phyloP scores from a whole-genome alignment of 169 alveolate genomes.

The Amoebophrya sp. region DNA sequence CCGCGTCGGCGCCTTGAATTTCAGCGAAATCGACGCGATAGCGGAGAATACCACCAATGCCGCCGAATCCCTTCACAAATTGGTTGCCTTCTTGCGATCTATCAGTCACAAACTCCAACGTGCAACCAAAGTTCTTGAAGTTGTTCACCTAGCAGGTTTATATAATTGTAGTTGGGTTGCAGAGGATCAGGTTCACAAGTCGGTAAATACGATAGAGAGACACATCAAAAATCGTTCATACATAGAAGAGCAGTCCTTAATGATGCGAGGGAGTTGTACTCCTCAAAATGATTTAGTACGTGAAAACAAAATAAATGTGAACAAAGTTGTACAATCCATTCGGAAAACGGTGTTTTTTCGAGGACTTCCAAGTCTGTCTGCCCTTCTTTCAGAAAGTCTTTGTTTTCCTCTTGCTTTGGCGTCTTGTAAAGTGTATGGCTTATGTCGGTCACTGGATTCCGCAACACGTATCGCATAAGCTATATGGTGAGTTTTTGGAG shows the following conservation, averaged over 20 bases:
- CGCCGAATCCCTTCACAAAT: slow-evolving; percentile 97
- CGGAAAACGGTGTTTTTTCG: slow-evolving; percentile 83
- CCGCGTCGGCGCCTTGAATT: slow-evolving; percentile 37
- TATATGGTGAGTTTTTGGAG: not conserved
- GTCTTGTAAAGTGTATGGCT: not conserved
- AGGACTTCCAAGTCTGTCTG: slow-evolving; percentile 80
- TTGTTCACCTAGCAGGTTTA: slow-evolving; percentile 74
- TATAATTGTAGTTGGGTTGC: no score
- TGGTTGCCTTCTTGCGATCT: slow-evolving; percentile 94
- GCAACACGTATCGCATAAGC: not conserved
- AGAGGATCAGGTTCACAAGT: no score
- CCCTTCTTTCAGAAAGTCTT: slow-evolving; percentile 20
- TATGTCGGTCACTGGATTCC: not conserved
- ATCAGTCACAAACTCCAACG: slow-evolving; percentile 89
- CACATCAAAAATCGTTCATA: no score
- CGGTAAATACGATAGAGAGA: no score
- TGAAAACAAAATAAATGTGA: no score
- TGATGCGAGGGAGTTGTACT: no score
- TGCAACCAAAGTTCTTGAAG: slow-evolving; percentile 83
- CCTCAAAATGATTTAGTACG: no score
- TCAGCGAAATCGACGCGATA: slow-evolving; percentile 57
- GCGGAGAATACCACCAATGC: slow-evolving; percentile 97
- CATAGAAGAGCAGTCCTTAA: no score
- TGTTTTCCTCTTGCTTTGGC: not conserved
- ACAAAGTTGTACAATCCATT: slow-evolving; percentile 77